Percentiles rank a stretch among this genome's conserved stretches.
Conservation (phyloP, 306 rosid genomes). For the Cucurbita moschata region DNA sequence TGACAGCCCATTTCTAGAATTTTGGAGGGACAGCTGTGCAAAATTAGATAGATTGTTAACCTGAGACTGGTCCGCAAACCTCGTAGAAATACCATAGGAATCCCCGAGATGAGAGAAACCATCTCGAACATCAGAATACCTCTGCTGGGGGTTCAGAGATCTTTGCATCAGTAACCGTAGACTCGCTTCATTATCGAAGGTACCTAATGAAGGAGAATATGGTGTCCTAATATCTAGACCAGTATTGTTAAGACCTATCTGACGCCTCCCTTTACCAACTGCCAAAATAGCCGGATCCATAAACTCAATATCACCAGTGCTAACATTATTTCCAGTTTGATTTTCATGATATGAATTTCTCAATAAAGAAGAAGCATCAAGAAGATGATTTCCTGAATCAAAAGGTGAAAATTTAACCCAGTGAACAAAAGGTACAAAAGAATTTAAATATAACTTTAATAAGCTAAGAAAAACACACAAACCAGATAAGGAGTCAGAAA, state of each 20-base stretch:
- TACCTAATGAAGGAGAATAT: slow-evolving; percentile 35
- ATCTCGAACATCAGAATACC: slow-evolving; percentile 49
- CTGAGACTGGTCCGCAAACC: slow-evolving; percentile 59
- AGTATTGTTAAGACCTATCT: slow-evolving; percentile 43
- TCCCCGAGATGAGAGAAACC: slow-evolving; percentile 45
- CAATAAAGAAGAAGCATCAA: slow-evolving; percentile 35
- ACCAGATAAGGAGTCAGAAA: slow-evolving; percentile 58
- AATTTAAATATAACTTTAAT: not conserved
- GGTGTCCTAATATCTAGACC: slow-evolving; percentile 50
- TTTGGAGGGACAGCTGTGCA: slow-evolving; percentile 68
- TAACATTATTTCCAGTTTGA: slow-evolving; percentile 33
- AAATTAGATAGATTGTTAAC: slow-evolving; percentile 42
- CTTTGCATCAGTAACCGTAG: slow-evolving; percentile 74
- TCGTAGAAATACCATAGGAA: slow-evolving; percentile 63
- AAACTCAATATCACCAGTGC: slow-evolving; percentile 56
- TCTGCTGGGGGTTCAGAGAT: slow-evolving; percentile 59
- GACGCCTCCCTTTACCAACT: slow-evolving; percentile 71
- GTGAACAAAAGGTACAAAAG: not conserved
- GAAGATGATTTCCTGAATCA: slow-evolving; percentile 48
- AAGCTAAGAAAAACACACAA: slow-evolving; percentile 15
- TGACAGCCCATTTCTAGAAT: slow-evolving; percentile 50
- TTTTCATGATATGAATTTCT: slow-evolving; percentile 52
- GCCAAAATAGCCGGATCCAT: slow-evolving; percentile 94
- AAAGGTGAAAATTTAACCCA: not conserved
- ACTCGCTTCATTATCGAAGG: slow-evolving; percentile 61